phyloP scores from a whole-genome alignment of 768 basidiomycete genomes.

The Suillus ampliporus region DNA sequence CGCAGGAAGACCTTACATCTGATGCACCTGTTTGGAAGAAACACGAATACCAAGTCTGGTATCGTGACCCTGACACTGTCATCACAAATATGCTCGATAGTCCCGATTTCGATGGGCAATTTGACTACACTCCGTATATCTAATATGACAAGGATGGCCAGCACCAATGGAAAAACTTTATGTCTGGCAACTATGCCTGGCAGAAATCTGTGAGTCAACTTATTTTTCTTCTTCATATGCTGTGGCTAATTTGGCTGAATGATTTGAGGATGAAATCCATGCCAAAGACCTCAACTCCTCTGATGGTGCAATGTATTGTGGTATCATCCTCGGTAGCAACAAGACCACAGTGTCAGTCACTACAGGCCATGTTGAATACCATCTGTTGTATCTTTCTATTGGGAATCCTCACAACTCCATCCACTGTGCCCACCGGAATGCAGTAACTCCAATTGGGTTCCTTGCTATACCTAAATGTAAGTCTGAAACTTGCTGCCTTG shows the following conservation, averaged over 20 bases:
- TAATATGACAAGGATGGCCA: constrained; percentile 27
- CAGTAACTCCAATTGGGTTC: constrained; percentile 29
- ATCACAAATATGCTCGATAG: constrained; percentile 29
- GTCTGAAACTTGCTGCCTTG: background rate
- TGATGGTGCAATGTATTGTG: constrained; percentile 38
- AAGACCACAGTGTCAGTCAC: constrained; percentile 49
- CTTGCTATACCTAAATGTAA: constrained; percentile 38
- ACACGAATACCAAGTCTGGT: background rate
- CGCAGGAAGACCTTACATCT: constrained; percentile 16
- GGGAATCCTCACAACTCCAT: constrained; percentile 31
- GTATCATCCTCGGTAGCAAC: constrained; percentile 43
- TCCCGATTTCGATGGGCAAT: constrained; percentile 25
- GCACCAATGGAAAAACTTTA: constrained; percentile 35
- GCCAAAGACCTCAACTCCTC: constrained; percentile 24
- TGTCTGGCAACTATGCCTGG: constrained; percentile 45
- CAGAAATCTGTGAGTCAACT: constrained; percentile 39
- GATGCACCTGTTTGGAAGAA: background rate
- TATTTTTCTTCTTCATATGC: background rate
- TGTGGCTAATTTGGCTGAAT: constrained; percentile 1
- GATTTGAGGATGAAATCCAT: constrained; percentile 29
- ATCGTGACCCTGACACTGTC: constrained; percentile 30
- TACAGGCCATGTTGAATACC: constrained; percentile 45
- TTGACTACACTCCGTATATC: constrained; percentile 30
- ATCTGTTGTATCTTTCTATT: constrained; percentile 40
- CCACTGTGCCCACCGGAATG: constrained; percentile 27